These are phyloP conservation scores for Metarhizium robertsii DNA, from an alignment of 2,329 filamentous ascomycete species.

Conservation along the genomic window DNA sequence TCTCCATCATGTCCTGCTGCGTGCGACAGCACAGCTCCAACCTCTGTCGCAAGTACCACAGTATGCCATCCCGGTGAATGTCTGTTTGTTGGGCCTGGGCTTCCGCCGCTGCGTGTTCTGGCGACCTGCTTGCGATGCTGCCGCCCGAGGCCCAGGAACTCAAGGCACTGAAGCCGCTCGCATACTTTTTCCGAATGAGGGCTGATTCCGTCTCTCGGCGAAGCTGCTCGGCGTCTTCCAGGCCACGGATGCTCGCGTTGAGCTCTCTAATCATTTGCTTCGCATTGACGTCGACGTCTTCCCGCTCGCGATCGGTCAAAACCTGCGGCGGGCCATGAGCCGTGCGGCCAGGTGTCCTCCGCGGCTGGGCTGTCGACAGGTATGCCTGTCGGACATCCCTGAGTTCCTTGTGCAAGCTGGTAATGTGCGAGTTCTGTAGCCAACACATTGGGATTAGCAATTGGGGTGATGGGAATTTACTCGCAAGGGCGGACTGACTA, in stretches of 20 bases:
- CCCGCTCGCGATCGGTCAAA: conserved; percentile 73
- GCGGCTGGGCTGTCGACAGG: conserved; percentile 68
- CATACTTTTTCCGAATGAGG: conserved; percentile 62
- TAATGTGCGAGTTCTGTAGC: conserved; percentile 71
- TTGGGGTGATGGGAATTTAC: not conserved
- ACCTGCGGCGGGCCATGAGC: conserved; percentile 38
- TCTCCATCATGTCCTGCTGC: conserved; percentile 90
- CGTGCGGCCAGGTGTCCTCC: conserved; percentile 40
- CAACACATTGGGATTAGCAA: not conserved
- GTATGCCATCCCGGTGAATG: conserved; percentile 68
- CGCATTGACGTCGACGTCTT: conserved; percentile 79
- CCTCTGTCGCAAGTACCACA: conserved; percentile 71
- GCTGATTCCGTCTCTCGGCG: conserved; percentile 66
- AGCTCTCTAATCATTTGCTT: conserved; percentile 80
- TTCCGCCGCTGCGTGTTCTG: conserved; percentile 66
- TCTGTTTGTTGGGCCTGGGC: conserved; percentile 56
- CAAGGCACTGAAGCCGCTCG: conserved; percentile 53
- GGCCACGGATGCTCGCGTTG: conserved; percentile 67
- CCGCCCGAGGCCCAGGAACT: conserved; percentile 58
- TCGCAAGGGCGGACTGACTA: conserved; percentile 46
- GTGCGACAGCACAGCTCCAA: conserved; percentile 68
- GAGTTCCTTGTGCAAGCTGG: conserved; percentile 70
- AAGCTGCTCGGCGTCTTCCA: conserved; percentile 74
- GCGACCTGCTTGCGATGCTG: conserved; percentile 35
- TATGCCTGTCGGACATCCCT: conserved; percentile 81